phyloP scores from a whole-genome alignment of 176 grass and related monocot species.

The Triticum turgidum region DNA sequence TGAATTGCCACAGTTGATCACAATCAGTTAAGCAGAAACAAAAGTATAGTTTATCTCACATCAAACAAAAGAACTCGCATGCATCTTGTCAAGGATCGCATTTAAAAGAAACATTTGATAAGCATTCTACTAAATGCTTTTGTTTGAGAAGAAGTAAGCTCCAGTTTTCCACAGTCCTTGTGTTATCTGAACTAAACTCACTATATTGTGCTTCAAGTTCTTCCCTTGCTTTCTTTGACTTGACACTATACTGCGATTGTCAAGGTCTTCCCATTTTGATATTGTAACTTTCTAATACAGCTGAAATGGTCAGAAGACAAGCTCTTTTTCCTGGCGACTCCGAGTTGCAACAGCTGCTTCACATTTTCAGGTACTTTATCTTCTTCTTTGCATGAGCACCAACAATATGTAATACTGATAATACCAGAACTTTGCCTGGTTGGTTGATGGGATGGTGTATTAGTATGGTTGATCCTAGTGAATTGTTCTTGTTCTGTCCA shows the following conservation, averaged over 20 bases:
- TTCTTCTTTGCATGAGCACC: not conserved
- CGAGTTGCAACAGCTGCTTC: conserved; percentile 91
- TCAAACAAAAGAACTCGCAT: not conserved
- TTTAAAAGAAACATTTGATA: not conserved
- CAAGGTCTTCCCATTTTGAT: not conserved
- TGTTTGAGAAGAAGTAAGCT: not conserved
- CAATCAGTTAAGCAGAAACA: not conserved
- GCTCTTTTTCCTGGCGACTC: conserved; percentile 91
- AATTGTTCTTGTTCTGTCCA: not conserved
- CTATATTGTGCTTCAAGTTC: not conserved
- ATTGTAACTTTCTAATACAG: conserved; percentile 44
- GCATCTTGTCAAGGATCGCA: not conserved
- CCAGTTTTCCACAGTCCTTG: not conserved
- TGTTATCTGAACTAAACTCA: not conserved
- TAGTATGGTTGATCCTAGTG: not conserved
- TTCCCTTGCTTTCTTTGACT: not conserved
- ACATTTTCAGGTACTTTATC: conserved; percentile 75
- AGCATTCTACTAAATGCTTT: not conserved
- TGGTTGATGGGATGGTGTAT: not conserved
- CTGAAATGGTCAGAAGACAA: conserved; percentile 91
- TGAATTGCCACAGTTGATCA: not conserved
- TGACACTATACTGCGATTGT: not conserved
- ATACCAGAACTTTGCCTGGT: not conserved
- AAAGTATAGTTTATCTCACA: not conserved
- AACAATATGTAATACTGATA: not conserved